These are phyloP conservation scores for Combretum micranthum DNA, from an alignment of 345 rosid genomes.

Conservation along the genomic window DNA sequence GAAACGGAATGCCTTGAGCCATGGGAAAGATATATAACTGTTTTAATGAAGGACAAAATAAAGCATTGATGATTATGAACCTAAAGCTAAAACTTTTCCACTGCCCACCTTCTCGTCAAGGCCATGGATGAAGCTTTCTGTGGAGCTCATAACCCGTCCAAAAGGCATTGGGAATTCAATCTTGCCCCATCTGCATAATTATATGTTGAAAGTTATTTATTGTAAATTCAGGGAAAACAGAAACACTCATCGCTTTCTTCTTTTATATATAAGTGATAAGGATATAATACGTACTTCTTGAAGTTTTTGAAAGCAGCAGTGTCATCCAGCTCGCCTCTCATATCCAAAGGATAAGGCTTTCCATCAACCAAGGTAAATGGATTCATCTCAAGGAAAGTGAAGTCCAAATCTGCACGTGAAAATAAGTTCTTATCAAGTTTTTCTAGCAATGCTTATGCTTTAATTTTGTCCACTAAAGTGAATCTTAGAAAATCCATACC, in stretches of 20 bases:
- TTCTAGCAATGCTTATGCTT: slow-evolving; percentile 1
- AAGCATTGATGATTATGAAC: too few species aligned
- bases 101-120: slow-evolving; percentile 79
- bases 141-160: slow-evolving; percentile 90
- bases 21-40: not conserved
- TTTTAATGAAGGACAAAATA: too few species aligned
- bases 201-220: not conserved
- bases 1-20: not conserved
- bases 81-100: not conserved
- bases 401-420: slow-evolving; percentile 66
- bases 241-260: too few species aligned
- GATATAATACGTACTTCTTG: slow-evolving; percentile 41
- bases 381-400: slow-evolving; percentile 98
- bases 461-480: not conserved
- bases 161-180: slow-evolving; percentile 93
- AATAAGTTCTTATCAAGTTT: slow-evolving; percentile 9
- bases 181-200: slow-evolving; percentile 66
- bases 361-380: slow-evolving; percentile 87
- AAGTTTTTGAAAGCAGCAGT: slow-evolving; percentile 98
- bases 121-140: slow-evolving; percentile 86
- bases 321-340: slow-evolving; percentile 98
- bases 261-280: too few species aligned
- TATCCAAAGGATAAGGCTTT: slow-evolving; percentile 95
- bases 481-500: slow-evolving; percentile 28
- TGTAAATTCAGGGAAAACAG: not conserved